These are phyloP conservation scores for Candida pseudofarinosa DNA, from an alignment of 805 yeast species.

Conservation along the genomic window DNA sequence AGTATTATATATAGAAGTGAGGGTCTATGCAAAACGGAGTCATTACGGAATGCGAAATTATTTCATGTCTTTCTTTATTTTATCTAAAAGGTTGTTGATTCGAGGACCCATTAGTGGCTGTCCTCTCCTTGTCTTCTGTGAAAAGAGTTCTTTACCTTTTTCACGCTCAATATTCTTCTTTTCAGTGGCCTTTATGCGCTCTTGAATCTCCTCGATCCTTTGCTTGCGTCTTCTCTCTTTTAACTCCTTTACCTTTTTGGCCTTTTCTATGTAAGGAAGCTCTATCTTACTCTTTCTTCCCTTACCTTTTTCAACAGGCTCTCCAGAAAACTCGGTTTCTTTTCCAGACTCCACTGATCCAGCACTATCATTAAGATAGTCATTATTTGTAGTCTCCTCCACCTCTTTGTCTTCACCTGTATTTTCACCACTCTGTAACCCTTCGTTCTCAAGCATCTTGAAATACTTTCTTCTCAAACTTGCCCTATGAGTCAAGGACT, in stretches of 20 bases:
- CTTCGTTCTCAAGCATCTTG: slow-evolving; percentile 73
- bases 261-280: slow-evolving; percentile 42
- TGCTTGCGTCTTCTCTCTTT: slow-evolving; percentile 39
- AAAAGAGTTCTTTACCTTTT: slow-evolving; percentile 36
- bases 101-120: slow-evolving; percentile 93
- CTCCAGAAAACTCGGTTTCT: too few relatives aligned
- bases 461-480: slow-evolving; percentile 77
- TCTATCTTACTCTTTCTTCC: slow-evolving; percentile 26
- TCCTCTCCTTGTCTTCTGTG: slow-evolving; percentile 62
- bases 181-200: slow-evolving; percentile 30
- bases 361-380: slow-evolving; percentile 13
- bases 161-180: slow-evolving; percentile 38
- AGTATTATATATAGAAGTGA: too few relatives aligned
- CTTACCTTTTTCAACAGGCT: slow-evolving; percentile 6
- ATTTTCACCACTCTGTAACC: slow-evolving; percentile 18
- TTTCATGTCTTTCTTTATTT: slow-evolving; percentile 52
- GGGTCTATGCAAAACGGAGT: slow-evolving; percentile 1
- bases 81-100: slow-evolving; percentile 71
- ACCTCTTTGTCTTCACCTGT: slow-evolving; percentile 14
- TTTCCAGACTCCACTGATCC: slow-evolving; percentile 21
- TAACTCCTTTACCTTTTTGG: slow-evolving; percentile 44
- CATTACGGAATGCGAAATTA: not conserved
- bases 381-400: slow-evolving; percentile 5
- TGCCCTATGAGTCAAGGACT: slow-evolving; percentile 73
- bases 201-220: slow-evolving; percentile 37